phyloP scores from a whole-genome alignment of 169 alveolate species.

The Cystoisospora suis region DNA sequence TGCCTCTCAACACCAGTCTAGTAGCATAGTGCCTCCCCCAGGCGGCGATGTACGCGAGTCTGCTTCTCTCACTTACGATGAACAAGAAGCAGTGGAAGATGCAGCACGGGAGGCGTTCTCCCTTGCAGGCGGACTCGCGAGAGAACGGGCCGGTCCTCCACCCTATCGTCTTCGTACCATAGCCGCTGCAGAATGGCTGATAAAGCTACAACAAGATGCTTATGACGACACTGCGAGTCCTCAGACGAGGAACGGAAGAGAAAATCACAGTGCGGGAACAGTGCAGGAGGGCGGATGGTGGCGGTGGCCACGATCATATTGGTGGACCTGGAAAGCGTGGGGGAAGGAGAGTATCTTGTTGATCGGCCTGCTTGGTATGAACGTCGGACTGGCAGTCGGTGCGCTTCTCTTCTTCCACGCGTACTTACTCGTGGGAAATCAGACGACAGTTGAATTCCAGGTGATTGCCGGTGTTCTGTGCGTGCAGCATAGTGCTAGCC shows the following conservation, averaged over 20 bases:
- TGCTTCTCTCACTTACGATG: not conserved
- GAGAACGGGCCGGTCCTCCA: not conserved
- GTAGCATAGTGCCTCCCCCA: too few species aligned
- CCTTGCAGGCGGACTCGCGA: not conserved
- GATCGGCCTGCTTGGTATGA: not conserved
- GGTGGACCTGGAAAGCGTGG: slow-evolving; percentile 8
- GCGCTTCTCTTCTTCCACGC: slow-evolving; percentile 10
- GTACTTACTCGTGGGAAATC: slow-evolving; percentile 29
- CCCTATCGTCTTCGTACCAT: not conserved
- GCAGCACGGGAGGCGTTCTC: slow-evolving; percentile 1
- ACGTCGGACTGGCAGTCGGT: slow-evolving; percentile 27
- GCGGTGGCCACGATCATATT: not conserved
- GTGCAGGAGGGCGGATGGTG: not conserved
- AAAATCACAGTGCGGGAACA: not conserved
- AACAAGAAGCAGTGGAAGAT: not conserved
- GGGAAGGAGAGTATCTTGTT: not conserved
- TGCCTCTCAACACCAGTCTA: too few species aligned
- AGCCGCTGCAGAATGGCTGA: not conserved
- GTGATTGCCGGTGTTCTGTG: not conserved
- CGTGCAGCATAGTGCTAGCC: too few species aligned
- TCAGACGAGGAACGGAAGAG: not conserved
- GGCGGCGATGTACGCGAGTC: not conserved
- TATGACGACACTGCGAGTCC: not conserved
- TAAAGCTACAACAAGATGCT: not conserved
- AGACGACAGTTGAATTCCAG: not conserved